Base-by-base conservation (phyloP, 495 filamentous ascomycete species). In the Clohesyomyces aquaticus region DNA sequence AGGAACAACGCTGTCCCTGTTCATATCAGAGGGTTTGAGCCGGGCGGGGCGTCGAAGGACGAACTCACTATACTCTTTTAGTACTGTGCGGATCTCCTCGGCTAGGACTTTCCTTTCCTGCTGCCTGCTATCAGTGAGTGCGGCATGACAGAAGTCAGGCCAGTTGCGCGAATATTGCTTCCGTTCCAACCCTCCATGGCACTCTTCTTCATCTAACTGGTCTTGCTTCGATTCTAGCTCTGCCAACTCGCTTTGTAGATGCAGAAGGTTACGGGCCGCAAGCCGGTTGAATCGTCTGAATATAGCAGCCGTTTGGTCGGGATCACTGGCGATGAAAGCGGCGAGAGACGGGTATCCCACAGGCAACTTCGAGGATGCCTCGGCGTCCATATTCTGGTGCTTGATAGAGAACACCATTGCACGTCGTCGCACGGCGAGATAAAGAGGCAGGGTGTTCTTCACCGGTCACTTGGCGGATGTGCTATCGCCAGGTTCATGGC, bases 271-370 rank as follows among this genome's bases (percentile, higher is more conserved):
- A 2, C 63, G 47, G 11, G 63, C 63, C 2, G 16, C 50, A 4
- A 66, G 45, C 9, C 50, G 56, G 22, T 61, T 50, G 63, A 66
- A 66, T 16, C 63, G 35, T 43, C 46, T 48, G 52, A 48, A 66
- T n/a, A 66, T 59, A 18, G 38, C 27, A 23, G 62, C n/a, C 0
- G 43, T 54, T 8, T 53, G 48, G 48, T 65, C 62, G n/a, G 10
- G 54, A 26, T 65, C 62, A 25, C 47, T 42, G 12, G 62, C 62
- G 27, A 65, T 65, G 22, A 51, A 65, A 10, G 62, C 62, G 11
- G 62, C 62, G 18, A 64, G 52, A 0, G 61, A 38, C 1, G 52
- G 61, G 43, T 64, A 64, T 14, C 61, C 61, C 14, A 41, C 4
- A 41, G 35, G 35, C n/a, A 41, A n/a, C 9, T 41, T 41, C 35